Base-by-base conservation (phyloP, 1,284 basidiomycete genomes). In the Paramarasmius palmivorus region DNA sequence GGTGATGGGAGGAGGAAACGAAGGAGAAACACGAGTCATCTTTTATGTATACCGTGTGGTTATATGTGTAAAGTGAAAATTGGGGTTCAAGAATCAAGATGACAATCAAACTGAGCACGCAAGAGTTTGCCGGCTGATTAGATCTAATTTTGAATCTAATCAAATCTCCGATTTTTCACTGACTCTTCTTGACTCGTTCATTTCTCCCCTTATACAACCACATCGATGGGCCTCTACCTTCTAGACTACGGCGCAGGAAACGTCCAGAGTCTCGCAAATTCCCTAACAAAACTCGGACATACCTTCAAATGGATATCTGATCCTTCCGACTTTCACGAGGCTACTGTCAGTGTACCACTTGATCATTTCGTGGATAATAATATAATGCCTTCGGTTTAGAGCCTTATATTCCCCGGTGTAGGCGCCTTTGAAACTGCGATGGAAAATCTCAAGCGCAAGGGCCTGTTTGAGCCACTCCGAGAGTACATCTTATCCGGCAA, bases 401-500 rank as follows among this genome's bases (percentile, higher is more conserved):
- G 88, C 72, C 86, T 99, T 65, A 81, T 99, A 63, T 99, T 99
- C 69, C 97, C 97, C 47, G 97, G 97, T n/a, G 97, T 99, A 40
- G 97, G 97, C 23, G 85, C 94, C 6, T 99, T 98, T 68, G 88
- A 90, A 52, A 87, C 89, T 39, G 97, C 96, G 8, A 88, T 98
- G 63, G 77, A 82, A 49, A 88, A 90, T 53, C 84, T 99, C 45
- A 72, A 77, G 39, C 68, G 78, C 15, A 86, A 88, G 59, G 93
- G 91, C 34, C 84, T 95, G 55, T 78, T 90, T 32, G 83, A 92
- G 61, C 94, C 93, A 34, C 78, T 99, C 50, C 83, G 82, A 56
- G 71, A 81, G 50, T 99, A 98, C 73, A 89, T 99, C 62, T 73
- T 75, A 19, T 93, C 92, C 12, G 97, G 97, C 32, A 86, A 84